phyloP scores from a whole-genome alignment of 441 rosid species.

The Pelargonium cotyledonis region DNA sequence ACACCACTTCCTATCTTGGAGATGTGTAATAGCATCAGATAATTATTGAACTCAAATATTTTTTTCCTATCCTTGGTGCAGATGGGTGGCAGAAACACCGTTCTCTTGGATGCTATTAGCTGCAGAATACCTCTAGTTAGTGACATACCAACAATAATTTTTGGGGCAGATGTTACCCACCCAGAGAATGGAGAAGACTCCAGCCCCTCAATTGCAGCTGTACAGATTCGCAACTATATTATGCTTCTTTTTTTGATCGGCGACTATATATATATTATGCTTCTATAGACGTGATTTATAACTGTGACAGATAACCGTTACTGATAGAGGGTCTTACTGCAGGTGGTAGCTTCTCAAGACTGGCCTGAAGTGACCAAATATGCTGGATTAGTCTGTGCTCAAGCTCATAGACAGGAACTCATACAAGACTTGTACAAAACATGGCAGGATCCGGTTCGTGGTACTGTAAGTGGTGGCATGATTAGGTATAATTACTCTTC shows the following conservation, averaged over 20 bases:
- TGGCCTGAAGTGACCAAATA: slow-evolving; percentile 99
- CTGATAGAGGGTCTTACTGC: slow-evolving; percentile 21
- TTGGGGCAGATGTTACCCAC: slow-evolving; percentile 96
- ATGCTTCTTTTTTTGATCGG: too few species aligned
- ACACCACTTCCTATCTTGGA: background rate
- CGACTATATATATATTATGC: too few species aligned
- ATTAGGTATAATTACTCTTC: slow-evolving; percentile 47
- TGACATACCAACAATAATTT: slow-evolving; percentile 91
- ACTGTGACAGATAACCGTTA: background rate
- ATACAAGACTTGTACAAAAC: slow-evolving; percentile 92
- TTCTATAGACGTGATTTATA: background rate
- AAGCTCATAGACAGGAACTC: slow-evolving; percentile 96
- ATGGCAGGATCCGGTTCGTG: slow-evolving; percentile 97
- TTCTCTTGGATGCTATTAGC: slow-evolving; percentile 87
- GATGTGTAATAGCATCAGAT: background rate
- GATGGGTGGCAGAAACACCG: slow-evolving; percentile 99
- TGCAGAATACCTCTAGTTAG: slow-evolving; percentile 90
- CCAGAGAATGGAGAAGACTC: slow-evolving; percentile 97
- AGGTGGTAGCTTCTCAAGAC: slow-evolving; percentile 99
- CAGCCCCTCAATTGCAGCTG: slow-evolving; percentile 96
- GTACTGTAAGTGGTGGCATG: slow-evolving; percentile 94
- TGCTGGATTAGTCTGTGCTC: slow-evolving; percentile 97
- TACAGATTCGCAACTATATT: slow-evolving; percentile 25
- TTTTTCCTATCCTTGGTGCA: slow-evolving; percentile 23
- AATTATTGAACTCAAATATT: background rate